Evolutionary conservation across 768 basidiomycete species (phyloP).

Genomic region (Boletus pseudopeckii): DNA sequence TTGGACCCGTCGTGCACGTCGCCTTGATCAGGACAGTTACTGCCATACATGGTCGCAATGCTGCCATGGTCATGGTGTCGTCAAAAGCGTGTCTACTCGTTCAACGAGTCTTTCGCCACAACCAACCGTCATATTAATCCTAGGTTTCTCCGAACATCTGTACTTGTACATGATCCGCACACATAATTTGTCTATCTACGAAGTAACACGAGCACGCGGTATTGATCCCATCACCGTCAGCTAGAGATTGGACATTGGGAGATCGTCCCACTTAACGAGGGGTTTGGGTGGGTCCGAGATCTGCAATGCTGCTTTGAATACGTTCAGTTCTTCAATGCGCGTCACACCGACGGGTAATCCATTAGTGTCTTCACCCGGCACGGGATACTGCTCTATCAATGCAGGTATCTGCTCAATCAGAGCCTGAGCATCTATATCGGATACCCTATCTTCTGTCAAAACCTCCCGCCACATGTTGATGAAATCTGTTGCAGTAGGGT

Average conservation of each 20-base stretch:
- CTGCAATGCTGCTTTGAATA: conserved; percentile 60
- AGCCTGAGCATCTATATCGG: conserved; percentile 39
- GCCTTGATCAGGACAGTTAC: too few relatives aligned
- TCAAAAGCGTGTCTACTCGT: not conserved
- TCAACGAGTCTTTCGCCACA: not conserved
- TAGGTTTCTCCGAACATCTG: not conserved
- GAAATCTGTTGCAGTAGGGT: conserved; percentile 60
- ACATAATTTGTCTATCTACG: not conserved
- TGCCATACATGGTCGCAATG: too few relatives aligned
- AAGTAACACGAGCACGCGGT: not conserved
- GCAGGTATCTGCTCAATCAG: conserved; percentile 55
- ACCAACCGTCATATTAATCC: too few relatives aligned
- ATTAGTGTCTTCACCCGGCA: conserved; percentile 49
- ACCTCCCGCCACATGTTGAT: conserved; percentile 55
- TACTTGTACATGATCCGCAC: not conserved
- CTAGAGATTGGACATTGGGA: conserved; percentile 58
- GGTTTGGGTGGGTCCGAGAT: conserved; percentile 60
- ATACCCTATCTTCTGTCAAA: conserved; percentile 39
- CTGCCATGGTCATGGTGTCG: too few relatives aligned
- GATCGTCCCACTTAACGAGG: conserved; percentile 71
- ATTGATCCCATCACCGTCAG: not conserved
- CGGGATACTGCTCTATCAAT: conserved; percentile 55
- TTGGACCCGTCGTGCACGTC: too few relatives aligned
- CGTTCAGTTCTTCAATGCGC: conserved; percentile 60
- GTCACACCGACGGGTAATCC: conserved; percentile 45